Evolutionary conservation across 2,329 filamentous ascomycete species (phyloP), one percentile per base, ranked within the genome.

Genomic region (Aspergillus persii): DNA sequence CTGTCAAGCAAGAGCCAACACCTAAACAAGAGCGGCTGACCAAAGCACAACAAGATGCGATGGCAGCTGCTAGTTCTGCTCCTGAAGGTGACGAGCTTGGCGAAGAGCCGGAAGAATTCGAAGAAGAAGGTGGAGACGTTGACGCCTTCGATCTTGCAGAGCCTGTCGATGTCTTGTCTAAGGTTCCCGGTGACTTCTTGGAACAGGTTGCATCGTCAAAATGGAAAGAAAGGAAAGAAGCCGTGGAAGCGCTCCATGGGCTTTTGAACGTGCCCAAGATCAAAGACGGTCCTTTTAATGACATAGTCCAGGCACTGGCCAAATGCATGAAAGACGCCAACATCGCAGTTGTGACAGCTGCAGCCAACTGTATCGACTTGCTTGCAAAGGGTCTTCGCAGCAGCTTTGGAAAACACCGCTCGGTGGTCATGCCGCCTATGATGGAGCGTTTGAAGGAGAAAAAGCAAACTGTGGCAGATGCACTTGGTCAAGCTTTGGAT

Each of bases 311-410:
- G 61, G 89, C 86, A 3, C 83, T 98, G 56, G 94, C 95, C 49
- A 99, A 98, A 77, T 92, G 87, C 68, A 99, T 99, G 95, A 99
- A 99, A 76, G 96, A 99, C 68, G 95, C 96, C 68, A 99, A 99
- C 71, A 89, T 99, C 66, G 89, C 91, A 4, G 95, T 98, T 52
- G 95, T 97, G 23, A 95, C 90, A 1, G 89, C 95, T 64, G 94
- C 96, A 5, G 95, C 94, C 2, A 93, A 96, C 69, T 96, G 94
- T 76, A 89, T 97, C 36, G 93, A 98, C 69, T 84, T 90, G 30
- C 80, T 99, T 29, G 94, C 93, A 50, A 95, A 91, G 69, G 95
- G 95, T 52, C 74, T 99, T 61, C 88, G 91, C 49, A 88, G 85
- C 68, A 79, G 83, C 27, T 99, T 96, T 72, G 82, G 79, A 55